Conservation (phyloP, 164 flowering plant species). For the Macadamia integrifolia region DNA sequence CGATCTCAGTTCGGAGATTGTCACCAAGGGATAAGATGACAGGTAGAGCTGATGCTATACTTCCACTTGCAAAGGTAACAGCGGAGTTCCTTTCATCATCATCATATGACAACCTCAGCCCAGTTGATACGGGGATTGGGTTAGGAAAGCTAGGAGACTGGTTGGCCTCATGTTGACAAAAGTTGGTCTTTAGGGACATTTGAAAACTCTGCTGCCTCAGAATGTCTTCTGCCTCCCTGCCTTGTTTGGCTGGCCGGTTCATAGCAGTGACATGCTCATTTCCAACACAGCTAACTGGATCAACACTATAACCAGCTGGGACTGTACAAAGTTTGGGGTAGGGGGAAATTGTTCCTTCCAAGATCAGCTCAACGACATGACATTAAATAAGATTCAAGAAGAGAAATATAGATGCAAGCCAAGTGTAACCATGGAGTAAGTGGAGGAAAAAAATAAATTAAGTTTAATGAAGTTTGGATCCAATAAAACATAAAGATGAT, state of each 20-base stretch:
- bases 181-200: slow-evolving; percentile 52
- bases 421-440: background rate
- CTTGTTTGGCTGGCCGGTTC: slow-evolving; percentile 41
- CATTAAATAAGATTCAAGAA: background rate
- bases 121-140: slow-evolving; percentile 69
- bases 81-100: slow-evolving; percentile 83
- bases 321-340: slow-evolving; percentile 26
- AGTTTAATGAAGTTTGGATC: background rate
- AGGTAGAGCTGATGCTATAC: slow-evolving; percentile 48
- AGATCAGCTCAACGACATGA: background rate
- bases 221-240: slow-evolving; percentile 52
- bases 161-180: slow-evolving; percentile 51
- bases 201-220: slow-evolving; percentile 59
- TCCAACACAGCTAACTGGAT: slow-evolving; percentile 58
- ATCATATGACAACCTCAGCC: slow-evolving; percentile 72
- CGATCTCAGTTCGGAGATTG: slow-evolving; percentile 49
- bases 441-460: background rate
- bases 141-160: slow-evolving; percentile 43
- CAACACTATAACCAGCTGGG: slow-evolving; percentile 49
- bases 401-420: no score
- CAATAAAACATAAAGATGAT: no score
- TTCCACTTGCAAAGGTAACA: slow-evolving; percentile 67
- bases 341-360: background rate
- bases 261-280: slow-evolving; percentile 41
- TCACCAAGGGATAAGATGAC: slow-evolving; percentile 46